phyloP scores from a whole-genome alignment of 805 yeast species.

The Sugiyamaella chiloensis region DNA sequence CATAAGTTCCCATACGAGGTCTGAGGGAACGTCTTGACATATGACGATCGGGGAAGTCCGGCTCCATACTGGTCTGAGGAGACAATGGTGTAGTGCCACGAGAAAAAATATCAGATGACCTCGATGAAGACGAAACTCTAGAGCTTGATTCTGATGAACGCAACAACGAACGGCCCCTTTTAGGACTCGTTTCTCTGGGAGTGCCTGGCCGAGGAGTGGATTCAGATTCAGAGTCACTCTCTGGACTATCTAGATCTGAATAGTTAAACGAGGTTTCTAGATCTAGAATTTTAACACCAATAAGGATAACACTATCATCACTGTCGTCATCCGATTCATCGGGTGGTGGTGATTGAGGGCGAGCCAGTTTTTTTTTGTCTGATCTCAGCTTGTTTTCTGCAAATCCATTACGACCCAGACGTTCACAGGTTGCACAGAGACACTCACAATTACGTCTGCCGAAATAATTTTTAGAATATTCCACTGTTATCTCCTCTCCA shows the following conservation, averaged over 20 bases:
- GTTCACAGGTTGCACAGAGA: constrained; percentile 44
- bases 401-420: constrained; percentile 32
- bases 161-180: not conserved
- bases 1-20: not conserved
- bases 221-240: too few species aligned
- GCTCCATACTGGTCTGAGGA: constrained; percentile 19
- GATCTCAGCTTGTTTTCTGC: too few species aligned
- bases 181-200: too few species aligned
- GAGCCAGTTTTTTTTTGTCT: too few species aligned
- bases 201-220: too few species aligned
- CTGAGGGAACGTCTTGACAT: constrained; percentile 3
- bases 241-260: not conserved
- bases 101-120: constrained; percentile 9
- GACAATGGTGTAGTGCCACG: constrained; percentile 8
- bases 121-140: constrained; percentile 5
- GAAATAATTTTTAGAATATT: constrained; percentile 43
- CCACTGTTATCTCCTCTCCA: constrained; percentile 49
- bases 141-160: not conserved
- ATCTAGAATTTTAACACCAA: not conserved
- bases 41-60: constrained; percentile 9
- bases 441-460: constrained; percentile 44
- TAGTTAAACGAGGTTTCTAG: not conserved
- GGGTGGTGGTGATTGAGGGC: too few species aligned
- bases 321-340: not conserved
- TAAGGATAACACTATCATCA: not conserved